Base-by-base conservation (phyloP, 345 rosid species). In the Arabidopsis arenosa region DNA sequence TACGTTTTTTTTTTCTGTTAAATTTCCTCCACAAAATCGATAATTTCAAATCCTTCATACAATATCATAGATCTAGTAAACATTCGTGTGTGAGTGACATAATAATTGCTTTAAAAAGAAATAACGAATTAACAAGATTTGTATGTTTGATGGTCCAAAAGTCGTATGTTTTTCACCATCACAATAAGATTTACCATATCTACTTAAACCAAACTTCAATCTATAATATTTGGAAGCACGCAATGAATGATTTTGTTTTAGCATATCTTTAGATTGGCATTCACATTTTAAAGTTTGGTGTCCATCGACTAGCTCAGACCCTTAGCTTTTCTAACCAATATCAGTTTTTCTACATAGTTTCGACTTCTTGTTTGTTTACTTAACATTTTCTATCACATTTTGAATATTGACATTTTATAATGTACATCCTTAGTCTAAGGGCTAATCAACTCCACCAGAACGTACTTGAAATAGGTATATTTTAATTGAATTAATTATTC, bases 41-140 rank as follows among this genome's bases (percentile, higher is more conserved):
- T 36, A 11, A 35, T 54, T 33, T 69, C 36, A 45, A 54, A n/a
- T 13, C 65, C 35, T 53, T 76, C 26, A 12, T 41, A 48, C 6
- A 12, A 7, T 57, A 15, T 28, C 39, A 41, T 67, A 52, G 75
- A 53, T 68, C 17, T 69, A 62, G 80, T 36, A 28, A 76, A 62
- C 75, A 76, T 62, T 68, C 75, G 80, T 76, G 80, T 41, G 70
- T 61, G 69, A 52, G 64, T 53, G 75, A 76, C 75, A 69, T 68
- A 68, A 69, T 76, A 63, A 21, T 62, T 76, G 55, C 70, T 68
- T 76, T 2, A 61, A 33, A 44, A 61, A 62, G 70, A 23, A 33
- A 62, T 43, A 53, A 43, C 21, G 70, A 68, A 62, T 69, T 76
- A 68, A 15, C 70, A 10, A 23, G 41, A 35, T 51, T 61, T 68